Evolutionary conservation across 2,329 filamentous ascomycete species (phyloP).

Genomic region (Botryotinia convoluta): DNA sequence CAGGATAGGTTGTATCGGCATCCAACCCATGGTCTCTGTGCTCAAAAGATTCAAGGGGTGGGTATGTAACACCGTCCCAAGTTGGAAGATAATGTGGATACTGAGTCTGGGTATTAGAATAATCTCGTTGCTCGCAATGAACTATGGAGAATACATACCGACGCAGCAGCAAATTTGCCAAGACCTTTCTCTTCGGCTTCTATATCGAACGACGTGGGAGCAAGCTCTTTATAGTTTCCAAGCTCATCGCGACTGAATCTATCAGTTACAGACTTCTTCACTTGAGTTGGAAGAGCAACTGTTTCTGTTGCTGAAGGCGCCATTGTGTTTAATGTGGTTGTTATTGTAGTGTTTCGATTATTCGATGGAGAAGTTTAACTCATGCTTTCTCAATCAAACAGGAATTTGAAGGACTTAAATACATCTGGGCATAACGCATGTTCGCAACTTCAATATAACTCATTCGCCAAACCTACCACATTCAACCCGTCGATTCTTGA

Average conservation of each 20-base stretch:
- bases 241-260: slow-evolving; percentile 28
- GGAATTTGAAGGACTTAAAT: slow-evolving; percentile 9
- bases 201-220: slow-evolving; percentile 35
- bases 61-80: slow-evolving; percentile 62
- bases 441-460: background rate
- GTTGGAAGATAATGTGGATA: slow-evolving; percentile 64
- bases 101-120: slow-evolving; percentile 8
- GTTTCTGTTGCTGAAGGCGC: slow-evolving; percentile 36
- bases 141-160: slow-evolving; percentile 25
- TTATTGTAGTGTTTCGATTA: background rate
- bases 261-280: slow-evolving; percentile 20
- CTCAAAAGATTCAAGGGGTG: slow-evolving; percentile 65
- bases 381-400: background rate
- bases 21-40: slow-evolving; percentile 75
- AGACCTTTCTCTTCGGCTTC: slow-evolving; percentile 35
- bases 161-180: slow-evolving; percentile 33
- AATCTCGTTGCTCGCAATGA: background rate
- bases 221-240: slow-evolving; percentile 37
- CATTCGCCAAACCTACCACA: slow-evolving; percentile 5
- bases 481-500: slow-evolving; percentile 12
- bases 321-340: slow-evolving; percentile 24
- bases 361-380: background rate
- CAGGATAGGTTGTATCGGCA: slow-evolving; percentile 66
- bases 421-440: background rate
- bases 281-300: slow-evolving; percentile 24